Conservation (phyloP, 805 yeast species). For the Yarrowia divulgata region DNA sequence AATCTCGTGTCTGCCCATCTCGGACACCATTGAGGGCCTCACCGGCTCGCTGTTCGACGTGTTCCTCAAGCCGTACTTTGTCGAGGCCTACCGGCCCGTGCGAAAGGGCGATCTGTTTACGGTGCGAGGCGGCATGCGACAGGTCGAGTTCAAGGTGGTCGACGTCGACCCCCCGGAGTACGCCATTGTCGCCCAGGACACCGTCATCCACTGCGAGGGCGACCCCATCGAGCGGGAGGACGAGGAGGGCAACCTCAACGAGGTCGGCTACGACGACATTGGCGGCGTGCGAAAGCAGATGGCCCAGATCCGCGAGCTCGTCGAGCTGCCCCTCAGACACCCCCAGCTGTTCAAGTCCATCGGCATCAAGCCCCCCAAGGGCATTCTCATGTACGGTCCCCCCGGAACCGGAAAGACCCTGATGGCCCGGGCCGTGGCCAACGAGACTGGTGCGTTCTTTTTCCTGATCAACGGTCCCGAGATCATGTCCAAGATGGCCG, state of each 20-base stretch:
- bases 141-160: constrained; percentile 97
- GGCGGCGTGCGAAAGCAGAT: constrained; percentile 99
- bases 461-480: constrained; percentile 98
- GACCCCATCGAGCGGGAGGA: constrained; percentile 98
- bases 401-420: constrained; percentile 99
- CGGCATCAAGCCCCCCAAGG: constrained; percentile 99
- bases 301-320: constrained; percentile 99
- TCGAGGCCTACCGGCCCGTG: constrained; percentile 98
- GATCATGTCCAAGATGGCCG: constrained; percentile 99
- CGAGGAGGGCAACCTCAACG: constrained; percentile 94
- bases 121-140: constrained; percentile 99
- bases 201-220: constrained; percentile 97
- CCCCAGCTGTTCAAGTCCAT: constrained; percentile 97
- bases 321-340: constrained; percentile 96
- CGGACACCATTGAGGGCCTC: constrained; percentile 97
- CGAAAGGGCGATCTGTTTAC: constrained; percentile 96
- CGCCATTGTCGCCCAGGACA: constrained; percentile 98
- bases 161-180: constrained; percentile 97
- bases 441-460: constrained; percentile 98
- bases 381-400: constrained; percentile 93
- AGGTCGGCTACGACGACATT: constrained; percentile 98
- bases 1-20: constrained; percentile 93
- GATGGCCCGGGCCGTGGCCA: constrained; percentile 99
- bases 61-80: constrained; percentile 95
- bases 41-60: constrained; percentile 97